Evolutionary conservation across 148 eudicot species (phyloP), one percentile per base, ranked within the genome.

Genomic region (Mesembryanthemum crystallinum): DNA sequence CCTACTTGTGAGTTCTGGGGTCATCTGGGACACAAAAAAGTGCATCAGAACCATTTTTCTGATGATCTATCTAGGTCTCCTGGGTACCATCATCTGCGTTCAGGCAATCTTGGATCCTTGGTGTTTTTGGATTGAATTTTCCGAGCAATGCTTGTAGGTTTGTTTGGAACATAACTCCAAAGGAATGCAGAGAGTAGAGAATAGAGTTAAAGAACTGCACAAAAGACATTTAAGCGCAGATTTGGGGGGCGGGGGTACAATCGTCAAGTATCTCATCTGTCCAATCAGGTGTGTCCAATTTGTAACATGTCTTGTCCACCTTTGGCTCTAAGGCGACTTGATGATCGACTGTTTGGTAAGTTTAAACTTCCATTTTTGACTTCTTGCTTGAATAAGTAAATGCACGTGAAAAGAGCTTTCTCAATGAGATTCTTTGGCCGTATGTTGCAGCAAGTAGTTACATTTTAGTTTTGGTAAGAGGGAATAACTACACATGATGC

Each of bases 1-100:
- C 37, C 20, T 29, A 20, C 70, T 71, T 37, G 37, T 57, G 30
- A 73, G 52, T 32, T 79, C 23, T 64, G 20, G 65, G 63, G 33
- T 37, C 13, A 67, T 67, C 57, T 65, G 52, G 54, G 24, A 17
- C 71, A 25, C 33, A 24, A 33, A 63, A 21, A 45, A 7, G n/a
- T 52, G 27, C 51, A 13, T 32, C 61, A 49, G 49, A 14, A 11
- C 24, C 30, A 3, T 63, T 30, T 20, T 74, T 45, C 17, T 74
- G 45, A 63, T 74, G 59, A 43, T 63, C 35, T 61, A 63, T 10
- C n/a, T n/a, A n/a, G n/a, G n/a, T n/a, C n/a, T 47, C 61, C 18
- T 60, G 24, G 6, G 45, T 11, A 12, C 30, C 25, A 0, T 0
- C 1, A 2, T 0, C 28, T 0, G 12, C 18, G 0, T 24, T 33